Base-by-base conservation (phyloP, 768 basidiomycete genomes). In the Mycena floridula region DNA sequence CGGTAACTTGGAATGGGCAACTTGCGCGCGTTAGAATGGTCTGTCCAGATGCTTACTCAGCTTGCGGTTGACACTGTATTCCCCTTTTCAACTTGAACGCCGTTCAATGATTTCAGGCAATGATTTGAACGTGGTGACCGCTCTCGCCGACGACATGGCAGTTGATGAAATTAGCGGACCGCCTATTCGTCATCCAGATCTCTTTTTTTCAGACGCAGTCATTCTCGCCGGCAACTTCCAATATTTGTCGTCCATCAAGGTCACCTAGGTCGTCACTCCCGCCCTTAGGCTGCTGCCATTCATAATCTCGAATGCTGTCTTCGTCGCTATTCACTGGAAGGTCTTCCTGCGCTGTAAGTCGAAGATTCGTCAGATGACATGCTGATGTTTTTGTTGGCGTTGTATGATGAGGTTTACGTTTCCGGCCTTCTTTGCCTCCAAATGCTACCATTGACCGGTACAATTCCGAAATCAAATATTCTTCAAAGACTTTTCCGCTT, bases 161-260 rank as follows among this genome's bases (percentile, higher is more conserved):
- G n/a, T n/a, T n/a, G n/a, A n/a, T n/a, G n/a, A n/a, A n/a, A n/a
- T n/a, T n/a, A n/a, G n/a, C n/a, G n/a, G n/a, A n/a, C n/a, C n/a
- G n/a, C 69, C 63, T 13, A 62, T 54, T 44, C 65, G 72, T 47
- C 76, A 81, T 54, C 66, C 67, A 15, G 70, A 74, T 37, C 64
- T 87, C 15, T 81, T 67, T 57, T 86, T 89, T 50, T 64, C 66
- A 25, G 85, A 88, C 55, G 86, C 87, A 35, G 82, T 76, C 13
- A 59, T 89, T 24, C 69, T 82, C 38, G 67, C 81, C 40, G 76
- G 67, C 5, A 54, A 63, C 2, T n/a, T n/a, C 65, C 63, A 44
- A 85, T 82, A 55, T 89, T 89, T 55, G 58, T 84, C 44, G 79
- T 89, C 3, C 87, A 89, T 57, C 67, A 65, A 50, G 81, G 84